Evolutionary conservation across 139 green algal genomes (phyloP).

Genomic region (Micractinium conductrix): DNA sequence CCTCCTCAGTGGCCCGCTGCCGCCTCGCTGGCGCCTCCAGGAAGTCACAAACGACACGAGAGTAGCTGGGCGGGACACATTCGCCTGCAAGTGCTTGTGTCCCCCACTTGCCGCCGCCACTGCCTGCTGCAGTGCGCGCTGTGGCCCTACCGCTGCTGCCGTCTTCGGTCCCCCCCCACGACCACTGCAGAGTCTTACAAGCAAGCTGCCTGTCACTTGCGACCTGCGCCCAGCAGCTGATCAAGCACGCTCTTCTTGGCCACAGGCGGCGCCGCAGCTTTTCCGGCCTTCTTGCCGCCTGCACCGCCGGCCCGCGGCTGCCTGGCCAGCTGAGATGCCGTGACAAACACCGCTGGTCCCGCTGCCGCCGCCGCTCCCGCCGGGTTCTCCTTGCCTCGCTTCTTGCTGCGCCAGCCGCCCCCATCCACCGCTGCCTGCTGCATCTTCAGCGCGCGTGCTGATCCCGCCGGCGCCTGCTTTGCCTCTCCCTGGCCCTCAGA

Average conservation of each 20-base stretch:
- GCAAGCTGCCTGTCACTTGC: no score
- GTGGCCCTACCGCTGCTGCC: no score
- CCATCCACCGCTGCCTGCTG: slow-evolving; percentile 7
- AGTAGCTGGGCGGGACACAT: no score
- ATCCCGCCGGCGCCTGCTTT: slow-evolving; percentile 3
- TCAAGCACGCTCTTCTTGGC: not conserved
- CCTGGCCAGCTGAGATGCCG: not conserved
- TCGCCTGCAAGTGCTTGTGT: no score
- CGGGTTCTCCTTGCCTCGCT: slow-evolving; percentile 19
- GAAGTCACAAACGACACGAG: no score
- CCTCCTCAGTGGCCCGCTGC: no score
- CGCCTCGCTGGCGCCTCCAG: no score
- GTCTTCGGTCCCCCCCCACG: no score
- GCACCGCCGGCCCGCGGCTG: not conserved
- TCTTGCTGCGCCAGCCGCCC: slow-evolving; percentile 11
- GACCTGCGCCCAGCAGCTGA: no score
- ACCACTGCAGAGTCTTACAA: no score
- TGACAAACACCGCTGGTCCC: not conserved
- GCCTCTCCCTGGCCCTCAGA: not conserved
- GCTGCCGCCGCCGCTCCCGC: not conserved
- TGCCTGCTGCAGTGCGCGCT: no score
- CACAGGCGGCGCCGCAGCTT: not conserved
- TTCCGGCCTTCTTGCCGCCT: not conserved
- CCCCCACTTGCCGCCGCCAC: no score
- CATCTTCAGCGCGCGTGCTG: slow-evolving; percentile 5